Conservation (phyloP, 805 yeast genomes). For the Blastobotrys terrestris region DNA sequence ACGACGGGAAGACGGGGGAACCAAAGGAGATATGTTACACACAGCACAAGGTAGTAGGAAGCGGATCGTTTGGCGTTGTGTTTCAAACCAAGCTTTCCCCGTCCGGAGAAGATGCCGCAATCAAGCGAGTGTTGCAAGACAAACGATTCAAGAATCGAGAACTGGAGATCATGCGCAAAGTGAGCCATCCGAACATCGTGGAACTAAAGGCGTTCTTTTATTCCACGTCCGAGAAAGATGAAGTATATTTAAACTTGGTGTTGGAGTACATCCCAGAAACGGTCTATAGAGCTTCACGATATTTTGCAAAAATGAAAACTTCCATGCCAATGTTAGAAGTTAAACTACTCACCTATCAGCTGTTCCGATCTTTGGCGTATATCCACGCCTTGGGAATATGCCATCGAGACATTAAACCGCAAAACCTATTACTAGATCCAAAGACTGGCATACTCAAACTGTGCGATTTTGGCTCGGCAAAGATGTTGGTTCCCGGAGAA, state of each 20-base stretch:
- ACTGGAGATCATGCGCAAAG: conserved; percentile 87
- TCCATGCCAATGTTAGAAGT: conserved; percentile 88
- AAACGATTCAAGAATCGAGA: conserved; percentile 94
- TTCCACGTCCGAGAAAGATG: conserved; percentile 66
- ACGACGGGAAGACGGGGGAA: conserved; percentile 66
- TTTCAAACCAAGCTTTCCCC: conserved; percentile 77
- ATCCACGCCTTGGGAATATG: conserved; percentile 69
- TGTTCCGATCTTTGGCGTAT: conserved; percentile 69
- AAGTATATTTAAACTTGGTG: conserved; percentile 80
- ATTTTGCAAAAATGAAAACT: conserved; percentile 47
- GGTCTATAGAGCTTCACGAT: conserved; percentile 81
- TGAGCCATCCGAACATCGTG: conserved; percentile 81
- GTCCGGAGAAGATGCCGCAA: conserved; percentile 76
- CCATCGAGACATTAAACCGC: conserved; percentile 91
- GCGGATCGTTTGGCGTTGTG: conserved; percentile 99
- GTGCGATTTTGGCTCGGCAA: conserved; percentile 96
- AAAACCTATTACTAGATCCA: conserved; percentile 83
- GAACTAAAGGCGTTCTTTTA: conserved; percentile 84
- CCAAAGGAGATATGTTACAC: conserved; percentile 61
- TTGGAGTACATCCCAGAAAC: conserved; percentile 96
- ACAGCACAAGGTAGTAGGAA: conserved; percentile 89
- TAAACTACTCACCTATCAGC: conserved; percentile 79
- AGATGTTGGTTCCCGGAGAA: conserved; percentile 79
- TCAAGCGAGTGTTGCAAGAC: conserved; percentile 94
- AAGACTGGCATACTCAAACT: conserved; percentile 76